Conservation (phyloP, 331 rosid genomes). For the Pyrus hybrid region DNA sequence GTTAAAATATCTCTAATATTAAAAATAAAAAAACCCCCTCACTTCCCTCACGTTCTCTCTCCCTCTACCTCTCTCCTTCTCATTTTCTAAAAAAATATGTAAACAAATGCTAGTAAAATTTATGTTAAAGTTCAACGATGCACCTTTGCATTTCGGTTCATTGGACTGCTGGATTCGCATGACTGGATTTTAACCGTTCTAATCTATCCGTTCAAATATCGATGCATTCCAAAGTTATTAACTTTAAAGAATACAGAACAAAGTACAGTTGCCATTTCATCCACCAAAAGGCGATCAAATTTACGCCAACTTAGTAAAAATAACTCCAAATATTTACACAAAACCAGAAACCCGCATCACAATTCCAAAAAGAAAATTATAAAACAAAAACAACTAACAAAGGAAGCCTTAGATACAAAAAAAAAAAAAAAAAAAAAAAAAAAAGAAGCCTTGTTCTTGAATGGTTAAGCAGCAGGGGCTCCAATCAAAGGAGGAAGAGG, state of each 20-base stretch:
- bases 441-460: too few relatives aligned
- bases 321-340: constrained; percentile 6
- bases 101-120: too few relatives aligned
- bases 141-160: too few relatives aligned
- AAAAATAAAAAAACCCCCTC: too few relatives aligned
- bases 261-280: neutral
- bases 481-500: neutral
- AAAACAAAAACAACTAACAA: neutral
- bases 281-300: neutral
- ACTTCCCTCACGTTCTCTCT: too few relatives aligned
- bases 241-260: neutral
- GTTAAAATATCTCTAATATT: too few relatives aligned
- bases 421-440: too few relatives aligned
- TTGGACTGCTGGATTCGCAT: too few relatives aligned
- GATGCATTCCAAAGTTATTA: neutral
- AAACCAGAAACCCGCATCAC: neutral
- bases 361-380: neutral
- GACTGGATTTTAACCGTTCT: neutral
- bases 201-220: neutral
- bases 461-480: constrained; percentile 1
- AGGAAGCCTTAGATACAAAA: neutral
- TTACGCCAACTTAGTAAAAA: neutral
- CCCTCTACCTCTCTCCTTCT: too few relatives aligned
- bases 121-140: too few relatives aligned
- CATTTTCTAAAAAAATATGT: too few relatives aligned